Evolutionary conservation across 1,284 basidiomycete genomes (phyloP), one percentile per base, ranked within the genome.

Genomic region (Melampsora americana): DNA sequence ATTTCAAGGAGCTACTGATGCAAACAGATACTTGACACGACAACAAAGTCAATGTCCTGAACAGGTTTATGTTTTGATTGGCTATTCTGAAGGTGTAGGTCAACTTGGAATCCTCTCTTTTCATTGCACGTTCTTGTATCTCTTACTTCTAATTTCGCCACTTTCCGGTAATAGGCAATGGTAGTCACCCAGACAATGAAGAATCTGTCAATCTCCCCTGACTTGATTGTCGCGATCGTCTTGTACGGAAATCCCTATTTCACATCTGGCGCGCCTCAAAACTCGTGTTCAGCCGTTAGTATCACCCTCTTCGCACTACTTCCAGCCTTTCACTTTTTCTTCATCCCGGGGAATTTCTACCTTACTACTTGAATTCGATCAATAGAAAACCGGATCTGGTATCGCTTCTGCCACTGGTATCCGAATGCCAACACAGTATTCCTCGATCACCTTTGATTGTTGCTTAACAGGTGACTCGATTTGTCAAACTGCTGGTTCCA

Each of bases 181-280:
- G 71, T 67, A n/a, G 16, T 39, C 7, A 39, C 35, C 12, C 35
- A 39, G 12, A 39, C 5, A 39, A 1, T 66, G 20, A 59, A 4
- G n/a, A 73, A 46, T 2, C 32, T 23, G 11, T 3, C 32, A 26
- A 39, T 73, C 14, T 44, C 62, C 2, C 6, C 30, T 11, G 18
- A 35, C 1, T 39, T 42, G 11, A 60, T 73, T 20, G 64, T 44
- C 14, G 71, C 71, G 9, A 48, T 59, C 14, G 64, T 66, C 9
- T 32, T 73, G n/a, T 73, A 56, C 32, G 71, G 71, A 59, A 73
- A 73, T 28, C 71, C 71, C 42, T 73, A 53, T 26, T 73, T 59
- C 44, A n/a, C 11, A 35, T 44, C n/a, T 42, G 64, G 62, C 12
- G 11, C 14, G 23, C 28, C 4, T 39, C 35, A 39, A 39, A 74